Evolutionary conservation across 306 rosid genomes (phyloP).

Genomic region (Sicyos edulis): DNA sequence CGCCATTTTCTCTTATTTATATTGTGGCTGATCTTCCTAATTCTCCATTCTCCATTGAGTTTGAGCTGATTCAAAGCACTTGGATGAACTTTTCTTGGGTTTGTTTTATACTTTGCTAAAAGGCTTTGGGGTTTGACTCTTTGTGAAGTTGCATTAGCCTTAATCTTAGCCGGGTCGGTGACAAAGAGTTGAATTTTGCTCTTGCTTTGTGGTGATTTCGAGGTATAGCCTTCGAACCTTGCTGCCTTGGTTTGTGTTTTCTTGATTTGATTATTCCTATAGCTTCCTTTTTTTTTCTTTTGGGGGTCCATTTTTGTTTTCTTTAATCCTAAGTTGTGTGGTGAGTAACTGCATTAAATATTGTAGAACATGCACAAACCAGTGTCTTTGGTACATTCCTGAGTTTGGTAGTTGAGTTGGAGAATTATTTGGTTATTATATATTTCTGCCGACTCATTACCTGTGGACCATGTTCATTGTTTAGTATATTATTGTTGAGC

Average conservation of each 20-base stretch:
- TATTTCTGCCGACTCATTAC: conserved; percentile 26
- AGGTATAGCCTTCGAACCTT: conserved; percentile 34
- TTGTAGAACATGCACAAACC: conserved; percentile 18
- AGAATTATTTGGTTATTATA: conserved; percentile 6
- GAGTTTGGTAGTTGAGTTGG: conserved; percentile 21
- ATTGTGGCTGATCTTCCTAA: conserved; percentile 7
- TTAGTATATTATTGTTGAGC: conserved; percentile 32
- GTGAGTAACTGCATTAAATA: conserved; percentile 19
- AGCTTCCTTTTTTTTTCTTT: conserved; percentile 18
- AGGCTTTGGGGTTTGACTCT: conserved; percentile 34
- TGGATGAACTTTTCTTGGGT: conserved; percentile 25
- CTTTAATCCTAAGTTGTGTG: conserved; percentile 23
- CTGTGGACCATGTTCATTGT: conserved; percentile 19
- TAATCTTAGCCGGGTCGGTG: conserved; percentile 58
- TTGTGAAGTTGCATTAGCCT: conserved; percentile 32
- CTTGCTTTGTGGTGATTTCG: conserved; percentile 36
- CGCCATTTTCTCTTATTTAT: conserved; percentile 47
- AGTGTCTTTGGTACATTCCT: conserved; percentile 33
- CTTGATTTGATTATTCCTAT: conserved; percentile 30
- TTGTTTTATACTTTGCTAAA: conserved; percentile 25
- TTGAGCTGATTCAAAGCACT: conserved; percentile 50
- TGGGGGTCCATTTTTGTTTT: conserved; percentile 22
- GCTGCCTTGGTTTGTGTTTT: conserved; percentile 35
- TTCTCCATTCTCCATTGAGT: neutral
- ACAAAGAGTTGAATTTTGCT: conserved; percentile 37